phyloP scores from a whole-genome alignment of 768 basidiomycete species.

The Xerocomus brunneocitrinus region DNA sequence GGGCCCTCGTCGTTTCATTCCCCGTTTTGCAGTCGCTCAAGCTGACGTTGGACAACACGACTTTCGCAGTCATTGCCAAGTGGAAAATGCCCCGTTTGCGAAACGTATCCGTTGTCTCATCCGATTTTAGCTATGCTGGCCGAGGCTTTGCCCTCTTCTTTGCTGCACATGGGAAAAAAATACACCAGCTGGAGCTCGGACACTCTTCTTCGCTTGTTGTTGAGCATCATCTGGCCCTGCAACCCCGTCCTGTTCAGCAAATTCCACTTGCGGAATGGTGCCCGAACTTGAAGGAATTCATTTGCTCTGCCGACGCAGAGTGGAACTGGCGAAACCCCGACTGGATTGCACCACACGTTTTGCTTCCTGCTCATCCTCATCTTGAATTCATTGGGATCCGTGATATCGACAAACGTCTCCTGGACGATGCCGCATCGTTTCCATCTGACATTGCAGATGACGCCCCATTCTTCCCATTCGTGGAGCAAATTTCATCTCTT shows the following conservation, averaged over 20 bases:
- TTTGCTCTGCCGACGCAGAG: slow-evolving; percentile 72
- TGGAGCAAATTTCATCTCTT: slow-evolving; percentile 60
- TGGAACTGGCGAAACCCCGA: slow-evolving; percentile 80
- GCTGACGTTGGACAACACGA: slow-evolving; percentile 65
- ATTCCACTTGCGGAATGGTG: slow-evolving; percentile 64
- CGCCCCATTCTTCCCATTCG: slow-evolving; percentile 58
- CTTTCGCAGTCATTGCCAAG: slow-evolving; percentile 58
- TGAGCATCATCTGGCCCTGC: slow-evolving; percentile 59
- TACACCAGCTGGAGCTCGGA: slow-evolving; percentile 66
- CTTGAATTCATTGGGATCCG: slow-evolving; percentile 67
- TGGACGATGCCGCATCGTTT: slow-evolving; percentile 38
- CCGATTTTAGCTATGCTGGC: slow-evolving; percentile 68
- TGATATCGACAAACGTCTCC: slow-evolving; percentile 61
- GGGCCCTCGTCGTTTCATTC: slow-evolving; percentile 34
- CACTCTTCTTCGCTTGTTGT: slow-evolving; percentile 64
- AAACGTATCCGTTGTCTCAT: slow-evolving; percentile 63
- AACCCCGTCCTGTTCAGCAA: slow-evolving; percentile 30
- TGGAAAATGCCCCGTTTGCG: slow-evolving; percentile 64
- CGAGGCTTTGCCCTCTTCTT: slow-evolving; percentile 64
- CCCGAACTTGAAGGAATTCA: slow-evolving; percentile 63
- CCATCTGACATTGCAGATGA: slow-evolving; percentile 34
- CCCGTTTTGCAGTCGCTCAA: slow-evolving; percentile 66
- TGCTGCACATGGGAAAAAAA: slow-evolving; percentile 55
- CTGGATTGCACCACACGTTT: slow-evolving; percentile 75
- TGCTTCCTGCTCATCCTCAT: slow-evolving; percentile 59